Percentiles rank a stretch among this genome's conserved stretches.
phyloP scores from a whole-genome alignment of 2,329 filamentous ascomycete species.

The Parastagonospora nodorum region DNA sequence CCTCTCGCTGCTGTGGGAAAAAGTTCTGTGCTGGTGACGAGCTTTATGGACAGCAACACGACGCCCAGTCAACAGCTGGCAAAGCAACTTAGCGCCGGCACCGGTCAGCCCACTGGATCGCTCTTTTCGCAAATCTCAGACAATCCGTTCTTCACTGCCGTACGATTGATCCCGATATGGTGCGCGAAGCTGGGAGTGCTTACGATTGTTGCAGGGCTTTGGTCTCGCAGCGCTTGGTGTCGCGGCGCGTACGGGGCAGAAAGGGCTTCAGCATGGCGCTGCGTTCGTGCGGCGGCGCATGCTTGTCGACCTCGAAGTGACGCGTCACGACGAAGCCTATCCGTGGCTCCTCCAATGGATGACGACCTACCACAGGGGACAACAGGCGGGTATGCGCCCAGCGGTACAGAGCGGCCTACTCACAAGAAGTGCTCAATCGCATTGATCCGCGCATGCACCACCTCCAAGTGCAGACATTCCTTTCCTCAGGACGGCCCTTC shows the following conservation, averaged over 20 bases:
- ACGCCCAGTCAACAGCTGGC: constrained; percentile 44
- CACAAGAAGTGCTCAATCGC: constrained; percentile 60
- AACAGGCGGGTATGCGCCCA: constrained; percentile 55
- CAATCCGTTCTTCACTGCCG: constrained; percentile 61
- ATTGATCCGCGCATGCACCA: constrained; percentile 66
- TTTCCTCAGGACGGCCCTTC: constrained; percentile 69
- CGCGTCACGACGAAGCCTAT: constrained; percentile 90
- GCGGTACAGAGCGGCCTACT: constrained; percentile 47
- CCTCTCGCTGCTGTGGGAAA: constrained; percentile 12
- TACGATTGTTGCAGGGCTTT: constrained; percentile 65
- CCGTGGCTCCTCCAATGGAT: constrained; percentile 95
- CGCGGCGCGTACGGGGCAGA: constrained; percentile 78
- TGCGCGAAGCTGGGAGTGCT: constrained; percentile 31
- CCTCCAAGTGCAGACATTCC: constrained; percentile 68
- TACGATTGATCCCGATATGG: constrained; percentile 54
- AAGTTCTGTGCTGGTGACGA: constrained; percentile 7
- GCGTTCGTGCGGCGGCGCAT: constrained; percentile 79
- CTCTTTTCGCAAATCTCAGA: constrained; percentile 52
- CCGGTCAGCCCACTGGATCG: constrained; percentile 43
- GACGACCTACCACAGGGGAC: constrained; percentile 73
- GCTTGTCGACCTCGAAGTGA: constrained; percentile 94
- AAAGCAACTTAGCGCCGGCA: constrained; percentile 40
- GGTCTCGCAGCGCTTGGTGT: constrained; percentile 90
- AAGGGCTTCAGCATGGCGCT: constrained; percentile 73
- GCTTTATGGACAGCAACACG: constrained; percentile 41